Base-by-base conservation (phyloP, 306 rosid species). In the Dalbergia cultrata region DNA sequence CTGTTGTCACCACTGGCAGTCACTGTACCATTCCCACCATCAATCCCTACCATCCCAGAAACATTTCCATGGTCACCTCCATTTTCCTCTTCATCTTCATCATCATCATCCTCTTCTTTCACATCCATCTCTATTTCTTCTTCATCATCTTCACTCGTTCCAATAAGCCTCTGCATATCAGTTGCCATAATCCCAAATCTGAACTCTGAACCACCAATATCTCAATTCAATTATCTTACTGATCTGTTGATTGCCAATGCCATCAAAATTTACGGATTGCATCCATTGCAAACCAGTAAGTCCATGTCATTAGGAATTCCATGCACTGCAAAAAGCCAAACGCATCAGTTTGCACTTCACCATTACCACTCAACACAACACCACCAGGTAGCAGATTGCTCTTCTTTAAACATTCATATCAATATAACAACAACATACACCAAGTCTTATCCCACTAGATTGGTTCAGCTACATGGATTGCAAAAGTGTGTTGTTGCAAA, bases 101-200 rank as follows among this genome's bases (percentile, higher is more conserved):
- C 91, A 0, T 88, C 91, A 6, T 87, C 97, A 18, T 87, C 97
- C 88, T 91, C 99, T 74, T 87, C 98, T 75, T 93, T 95, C 82
- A 93, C 91, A 79, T 91, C 98, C 97, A 89, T 93, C 63, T 88
- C 99, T 88, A 95, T 84, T 47, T 90, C 99, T 73, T 90, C 97
- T 31, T 92, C 99, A 70, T 95, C 97, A 62, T 95, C 96, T 81
- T 95, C 99, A 72, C 97, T 90, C 7, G 92, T 85, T 67, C 92
- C 99, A 50, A 91, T 89, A 53, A 95, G 86, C 76, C 88, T 95
- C 81, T 87, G 94, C 86, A 93, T 81, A 81, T 88, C 91, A 8
- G 96, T 85, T 26, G 93, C 96, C 98, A 95, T 95, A 61, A 75
- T 59, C 87, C 70, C 77, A 77, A 62, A 33, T 80, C 78, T 56